Percentiles rank a stretch among this genome's conserved stretches.
These are phyloP conservation scores for Hypoxylon sp. DNA, from an alignment of 2,329 filamentous ascomycete genomes.

Conservation along the genomic window DNA sequence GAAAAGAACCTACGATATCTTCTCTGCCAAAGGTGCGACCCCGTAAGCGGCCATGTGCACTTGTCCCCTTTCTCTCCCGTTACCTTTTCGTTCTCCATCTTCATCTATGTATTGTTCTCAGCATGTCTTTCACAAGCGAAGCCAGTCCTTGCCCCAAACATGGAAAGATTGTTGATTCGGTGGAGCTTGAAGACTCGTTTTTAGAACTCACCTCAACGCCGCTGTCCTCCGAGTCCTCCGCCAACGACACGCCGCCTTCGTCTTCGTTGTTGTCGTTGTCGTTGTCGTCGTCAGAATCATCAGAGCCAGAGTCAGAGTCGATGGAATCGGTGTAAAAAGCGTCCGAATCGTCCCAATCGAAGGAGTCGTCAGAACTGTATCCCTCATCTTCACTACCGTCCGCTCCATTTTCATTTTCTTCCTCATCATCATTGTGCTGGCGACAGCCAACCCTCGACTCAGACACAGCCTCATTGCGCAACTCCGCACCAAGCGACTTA, in stretches of 20 bases:
- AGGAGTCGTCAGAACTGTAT: background rate
- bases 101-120: background rate
- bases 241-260: background rate
- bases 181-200: background rate
- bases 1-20: background rate
- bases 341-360: too few relatives aligned
- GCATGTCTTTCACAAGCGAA: background rate
- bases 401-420: slow-evolving; percentile 25
- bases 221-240: background rate
- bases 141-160: background rate
- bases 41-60: background rate
- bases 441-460: slow-evolving; percentile 16
- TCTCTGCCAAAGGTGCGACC: background rate
- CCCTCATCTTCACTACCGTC: slow-evolving; percentile 27
- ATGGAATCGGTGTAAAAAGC: too few relatives aligned
- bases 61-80: too few relatives aligned
- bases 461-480: slow-evolving; percentile 22
- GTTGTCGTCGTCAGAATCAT: background rate
- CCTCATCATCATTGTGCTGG: slow-evolving; percentile 38
- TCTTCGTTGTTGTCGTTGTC: background rate
- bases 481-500: slow-evolving; percentile 28
- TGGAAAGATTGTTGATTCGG: background rate
- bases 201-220: background rate
- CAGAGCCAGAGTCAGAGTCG: too few relatives aligned
- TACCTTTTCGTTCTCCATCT: background rate